Base-by-base conservation (phyloP, 2,329 filamentous ascomycete species). In the Passalora sequoiae region DNA sequence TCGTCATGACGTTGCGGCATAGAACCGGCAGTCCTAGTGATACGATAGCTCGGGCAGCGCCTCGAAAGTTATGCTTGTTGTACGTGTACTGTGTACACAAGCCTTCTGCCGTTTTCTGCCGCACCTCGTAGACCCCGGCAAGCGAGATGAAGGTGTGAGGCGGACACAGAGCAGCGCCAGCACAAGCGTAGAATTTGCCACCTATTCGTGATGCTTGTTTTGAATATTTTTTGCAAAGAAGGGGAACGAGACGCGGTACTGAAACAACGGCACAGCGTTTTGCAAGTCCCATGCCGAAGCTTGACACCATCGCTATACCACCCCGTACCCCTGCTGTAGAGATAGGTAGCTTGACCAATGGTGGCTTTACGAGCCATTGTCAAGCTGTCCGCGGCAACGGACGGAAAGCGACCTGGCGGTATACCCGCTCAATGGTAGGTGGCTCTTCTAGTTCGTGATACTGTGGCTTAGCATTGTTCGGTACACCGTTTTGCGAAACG, bases 81-180 rank as follows among this genome's bases (percentile, higher is more conserved):
- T n/a, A n/a, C 21, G 4, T 21, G 10, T 13, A 19, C 16, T 35
- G 15, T n/a, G 32, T 21, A 24, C 24, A 32, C 12, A 21, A 38
- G 19, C 16, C 38, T 41, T 48, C 46, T 44, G 13, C 45, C 45
- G 45, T 30, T 44, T 49, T 50, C 44, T 46, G 10, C 40, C 49
- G 43, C 19, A 22, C 32, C 45, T 47, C 46, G 17, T 41, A 49
- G 13, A 27, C 40, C 47, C 43, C 42, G 35, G 44, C 43, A 47
- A 50, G 48, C 48, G 44, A 47, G 13, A 50, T 47, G 42, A 39
- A 27, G 17, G 29, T 45, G 43, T 33, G 43, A 40, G 22, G 40
- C 40, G 33, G 36, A 43, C 30, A 36, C 20, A 38, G 38, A 38
- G 33, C 31, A 15, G 37, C 16, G 42, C 38, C 36, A 22, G 8